phyloP scores from a whole-genome alignment of 305 asterid species.

The Fraxinus floribunda region DNA sequence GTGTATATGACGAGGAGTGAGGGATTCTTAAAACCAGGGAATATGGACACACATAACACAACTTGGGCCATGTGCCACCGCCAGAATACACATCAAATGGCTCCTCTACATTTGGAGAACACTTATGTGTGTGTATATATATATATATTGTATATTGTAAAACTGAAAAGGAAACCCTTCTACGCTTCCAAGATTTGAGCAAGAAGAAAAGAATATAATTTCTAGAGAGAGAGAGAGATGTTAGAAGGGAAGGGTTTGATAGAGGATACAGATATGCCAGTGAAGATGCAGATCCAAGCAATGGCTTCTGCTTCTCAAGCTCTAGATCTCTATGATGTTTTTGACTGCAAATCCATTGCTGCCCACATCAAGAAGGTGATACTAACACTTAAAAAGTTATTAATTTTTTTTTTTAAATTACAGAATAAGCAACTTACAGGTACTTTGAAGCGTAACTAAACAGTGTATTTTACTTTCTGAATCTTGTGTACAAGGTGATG shows the following conservation, averaged over 20 bases:
- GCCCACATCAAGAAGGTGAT: conserved; percentile 80
- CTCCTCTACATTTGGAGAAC: conserved; percentile 39
- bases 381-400: neutral
- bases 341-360: conserved; percentile 74
- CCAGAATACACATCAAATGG: conserved; percentile 19
- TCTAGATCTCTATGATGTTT: conserved; percentile 81
- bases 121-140: neutral
- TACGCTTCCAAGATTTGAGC: conserved; percentile 24
- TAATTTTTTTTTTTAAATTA: too few relatives aligned
- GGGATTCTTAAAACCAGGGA: conserved; percentile 18
- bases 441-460: neutral
- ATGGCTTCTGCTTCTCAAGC: conserved; percentile 86
- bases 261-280: conserved; percentile 85
- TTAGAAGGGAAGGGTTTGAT: conserved; percentile 48
- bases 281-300: conserved; percentile 92
- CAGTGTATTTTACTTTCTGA: neutral
- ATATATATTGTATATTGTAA: neutral
- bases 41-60: conserved; percentile 22
- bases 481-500: neutral
- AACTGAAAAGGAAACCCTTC: neutral
- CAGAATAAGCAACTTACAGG: neutral
- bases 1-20: conserved; percentile 29
- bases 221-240: conserved; percentile 18
- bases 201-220: neutral
- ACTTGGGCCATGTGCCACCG: conserved; percentile 42